These are phyloP conservation scores for Lepiota brunneoincarnata DNA, from an alignment of 768 basidiomycete species.

Conservation along the genomic window DNA sequence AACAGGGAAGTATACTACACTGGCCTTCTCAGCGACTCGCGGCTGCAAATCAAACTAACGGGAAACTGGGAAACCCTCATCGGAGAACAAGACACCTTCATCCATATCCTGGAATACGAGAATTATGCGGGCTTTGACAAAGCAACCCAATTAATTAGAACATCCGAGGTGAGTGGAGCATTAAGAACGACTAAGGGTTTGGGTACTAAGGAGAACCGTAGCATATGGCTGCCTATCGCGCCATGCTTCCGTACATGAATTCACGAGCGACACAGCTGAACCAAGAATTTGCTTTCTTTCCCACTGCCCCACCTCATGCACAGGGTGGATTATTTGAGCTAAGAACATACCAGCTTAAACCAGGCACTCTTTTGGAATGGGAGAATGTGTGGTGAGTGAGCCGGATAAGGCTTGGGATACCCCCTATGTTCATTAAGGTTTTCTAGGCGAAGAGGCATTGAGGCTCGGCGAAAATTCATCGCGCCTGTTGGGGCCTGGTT, in stretches of 20 bases:
- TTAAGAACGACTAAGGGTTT: background rate
- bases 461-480: constrained; percentile 86
- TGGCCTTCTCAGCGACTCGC: constrained; percentile 70
- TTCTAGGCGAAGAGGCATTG: constrained; percentile 85
- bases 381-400: constrained; percentile 81
- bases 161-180: constrained; percentile 54
- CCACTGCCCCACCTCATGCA: constrained; percentile 81
- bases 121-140: constrained; percentile 89
- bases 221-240: constrained; percentile 67
- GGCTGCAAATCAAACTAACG: constrained; percentile 80
- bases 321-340: constrained; percentile 94
- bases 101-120: constrained; percentile 87
- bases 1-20: constrained; percentile 80
- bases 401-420: constrained; percentile 1
- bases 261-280: constrained; percentile 76
- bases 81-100: constrained; percentile 86
- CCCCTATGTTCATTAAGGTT: constrained; percentile 7
- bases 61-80: constrained; percentile 93
- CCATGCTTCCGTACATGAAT: constrained; percentile 73
- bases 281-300: constrained; percentile 95
- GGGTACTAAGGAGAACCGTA: constrained; percentile 23
- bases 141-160: constrained; percentile 57
- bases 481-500: constrained; percentile 92
- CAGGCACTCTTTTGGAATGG: constrained; percentile 93
- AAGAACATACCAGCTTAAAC: constrained; percentile 82